Base-by-base conservation (phyloP, 1,284 basidiomycete species). In the Pterulicium gracile region DNA sequence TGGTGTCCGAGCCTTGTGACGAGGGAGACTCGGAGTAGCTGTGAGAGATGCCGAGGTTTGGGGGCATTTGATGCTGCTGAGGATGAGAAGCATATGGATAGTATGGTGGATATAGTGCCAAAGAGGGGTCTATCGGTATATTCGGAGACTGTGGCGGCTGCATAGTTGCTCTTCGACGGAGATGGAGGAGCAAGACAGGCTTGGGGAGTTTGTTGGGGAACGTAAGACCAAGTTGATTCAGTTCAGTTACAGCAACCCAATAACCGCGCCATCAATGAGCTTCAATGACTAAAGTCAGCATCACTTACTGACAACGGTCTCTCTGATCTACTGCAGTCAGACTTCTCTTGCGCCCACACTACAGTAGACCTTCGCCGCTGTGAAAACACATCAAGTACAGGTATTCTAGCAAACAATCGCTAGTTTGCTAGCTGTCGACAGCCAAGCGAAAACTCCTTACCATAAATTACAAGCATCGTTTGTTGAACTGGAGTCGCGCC, bases 1-100 rank as follows among this genome's bases (percentile, higher is more conserved):
- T 70, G 15, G 80, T 73, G 55, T 86, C 83, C 3, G 84, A 86
- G 52, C 74, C 81, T 55, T 81, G 79, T 0, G 81, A 83, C 4
- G 84, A 85, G n/a, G 85, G 77, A 0, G 76, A 79, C 5, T 39
- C 36, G 3, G 75, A 72, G 49, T 77, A 72, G 53, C 61, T 70
- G 14, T 64, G 65, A 3, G 67, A 65, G 17, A 73, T 56, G 4
- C 69, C 57, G 35, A 75, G 62, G 50, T 74, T 75, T 36, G 68
- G 68, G 14, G 67, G 63, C 45, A 72, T 61, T 19, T 69, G 65
- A 15, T 57, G 58, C 47, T 57, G 56, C 39, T 68, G 68, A 39
- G 63, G 66, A 34, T 60, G 64, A 47, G 67, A 71, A 52, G 58
- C 49, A 57, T 76, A 75, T 49, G 61, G 41, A 55, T 79, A 81